These are phyloP conservation scores for Ogataea nakhonphanomensis DNA, from an alignment of 805 yeast genomes.

Conservation along the genomic window DNA sequence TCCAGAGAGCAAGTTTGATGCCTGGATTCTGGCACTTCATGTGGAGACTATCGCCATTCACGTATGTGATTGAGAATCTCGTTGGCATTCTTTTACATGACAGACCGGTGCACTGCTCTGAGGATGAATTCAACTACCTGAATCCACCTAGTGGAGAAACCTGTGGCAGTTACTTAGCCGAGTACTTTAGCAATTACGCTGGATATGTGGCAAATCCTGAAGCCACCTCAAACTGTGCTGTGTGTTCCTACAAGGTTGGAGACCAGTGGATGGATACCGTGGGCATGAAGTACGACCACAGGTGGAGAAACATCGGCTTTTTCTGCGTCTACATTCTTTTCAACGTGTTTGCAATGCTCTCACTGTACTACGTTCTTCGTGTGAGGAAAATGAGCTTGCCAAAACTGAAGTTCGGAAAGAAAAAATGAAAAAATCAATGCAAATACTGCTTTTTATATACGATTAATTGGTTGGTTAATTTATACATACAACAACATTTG, in stretches of 20 bases:
- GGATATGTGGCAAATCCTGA: constrained; percentile 60
- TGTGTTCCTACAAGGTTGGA: constrained; percentile 44
- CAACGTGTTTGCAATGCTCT: constrained; percentile 42
- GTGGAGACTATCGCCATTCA: constrained; percentile 71
- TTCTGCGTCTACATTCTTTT: constrained; percentile 53
- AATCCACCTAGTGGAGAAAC: constrained; percentile 59
- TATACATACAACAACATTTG: too few species aligned
- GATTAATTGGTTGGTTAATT: background rate
- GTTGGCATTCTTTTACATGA: constrained; percentile 49
- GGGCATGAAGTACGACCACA: constrained; percentile 40
- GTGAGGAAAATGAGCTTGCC: constrained; percentile 18
- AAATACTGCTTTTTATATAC: background rate
- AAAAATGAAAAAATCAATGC: background rate
- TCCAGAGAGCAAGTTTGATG: constrained; percentile 53
- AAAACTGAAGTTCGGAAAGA: background rate
- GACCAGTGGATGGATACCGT: constrained; percentile 45
- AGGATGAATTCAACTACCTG: constrained; percentile 46
- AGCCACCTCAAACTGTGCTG: constrained; percentile 47
- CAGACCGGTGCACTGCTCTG: constrained; percentile 47
- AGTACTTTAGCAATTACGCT: constrained; percentile 34
- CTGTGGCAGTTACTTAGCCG: constrained; percentile 53
- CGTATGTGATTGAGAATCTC: constrained; percentile 59
- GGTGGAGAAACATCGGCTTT: constrained; percentile 70
- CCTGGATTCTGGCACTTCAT: constrained; percentile 86
- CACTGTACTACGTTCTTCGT: constrained; percentile 34